A percentile compares a stretch with the other conserved stretches of the same genome.
Evolutionary conservation across 2,329 filamentous ascomycete genomes (phyloP).

Genomic region (Xylaria polymorpha): DNA sequence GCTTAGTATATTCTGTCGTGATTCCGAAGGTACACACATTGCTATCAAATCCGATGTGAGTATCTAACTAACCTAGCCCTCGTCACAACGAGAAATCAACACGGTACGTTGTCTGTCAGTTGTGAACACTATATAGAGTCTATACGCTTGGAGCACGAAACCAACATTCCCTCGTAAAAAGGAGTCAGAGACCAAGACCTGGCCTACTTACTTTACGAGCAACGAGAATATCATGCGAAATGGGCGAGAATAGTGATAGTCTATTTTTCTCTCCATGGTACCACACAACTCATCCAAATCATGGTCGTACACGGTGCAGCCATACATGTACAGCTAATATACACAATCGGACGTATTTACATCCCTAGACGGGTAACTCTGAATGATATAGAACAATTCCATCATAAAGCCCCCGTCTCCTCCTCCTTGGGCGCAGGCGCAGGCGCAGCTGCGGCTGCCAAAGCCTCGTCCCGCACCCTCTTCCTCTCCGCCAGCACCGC

Average conservation of each 20-base stretch:
- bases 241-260: conserved; percentile 12
- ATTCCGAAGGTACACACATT: not conserved
- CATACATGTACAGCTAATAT: conserved; percentile 15
- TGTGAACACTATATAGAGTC: not conserved
- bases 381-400: not conserved
- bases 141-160: not conserved
- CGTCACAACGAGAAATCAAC: not conserved
- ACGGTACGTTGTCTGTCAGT: not conserved
- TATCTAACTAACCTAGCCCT: not conserved
- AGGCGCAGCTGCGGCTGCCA: not conserved
- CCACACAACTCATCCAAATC: conserved; percentile 7
- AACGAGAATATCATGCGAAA: not conserved
- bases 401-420: not conserved
- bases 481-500: conserved; percentile 13
- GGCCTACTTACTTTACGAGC: not conserved
- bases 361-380: not conserved
- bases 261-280: conserved; percentile 5
- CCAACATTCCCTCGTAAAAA: not conserved
- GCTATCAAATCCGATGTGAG: not conserved
- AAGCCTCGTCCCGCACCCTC: conserved; percentile 14
- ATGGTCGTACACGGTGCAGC: not conserved
- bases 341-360: conserved; percentile 6
- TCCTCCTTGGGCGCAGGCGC: not conserved
- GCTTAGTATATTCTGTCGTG: not conserved
- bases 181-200: too few relatives aligned